Conservation (phyloP, 148 eudicot species). For the Silene latifolia region DNA sequence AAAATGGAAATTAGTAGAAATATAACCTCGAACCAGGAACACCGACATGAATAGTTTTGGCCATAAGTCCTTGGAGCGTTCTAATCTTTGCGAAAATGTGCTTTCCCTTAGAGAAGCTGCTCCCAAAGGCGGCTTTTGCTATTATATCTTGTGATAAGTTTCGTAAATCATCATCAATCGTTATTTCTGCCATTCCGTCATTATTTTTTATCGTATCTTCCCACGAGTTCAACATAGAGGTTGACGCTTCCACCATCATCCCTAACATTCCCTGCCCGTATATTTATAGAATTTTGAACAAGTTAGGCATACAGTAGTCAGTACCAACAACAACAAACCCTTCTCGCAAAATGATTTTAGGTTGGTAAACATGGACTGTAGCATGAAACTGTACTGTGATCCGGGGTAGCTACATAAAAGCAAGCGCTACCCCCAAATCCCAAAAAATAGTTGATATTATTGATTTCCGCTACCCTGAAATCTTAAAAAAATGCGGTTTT, state of each 20-base stretch:
- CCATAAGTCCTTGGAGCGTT: constrained; percentile 36
- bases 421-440: too few species aligned
- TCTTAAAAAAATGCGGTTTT: too few species aligned
- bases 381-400: too few species aligned
- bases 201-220: constrained; percentile 26
- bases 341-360: too few species aligned
- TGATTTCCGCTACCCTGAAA: too few species aligned
- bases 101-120: constrained; percentile 46
- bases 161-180: constrained; percentile 46
- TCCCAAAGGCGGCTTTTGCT: constrained; percentile 62
- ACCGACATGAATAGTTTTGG: constrained; percentile 36
- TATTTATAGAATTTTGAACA: background rate
- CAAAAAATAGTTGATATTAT: too few species aligned
- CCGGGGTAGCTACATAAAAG: too few species aligned
- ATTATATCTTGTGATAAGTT: constrained; percentile 61
- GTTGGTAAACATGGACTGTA: too few species aligned
- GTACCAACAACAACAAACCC: too few species aligned
- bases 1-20: too few species aligned
- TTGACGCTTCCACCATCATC: constrained; percentile 42
- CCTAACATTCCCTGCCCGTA: constrained; percentile 46
- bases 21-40: constrained; percentile 51
- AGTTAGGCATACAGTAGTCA: background rate
- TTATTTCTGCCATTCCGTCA: constrained; percentile 37
- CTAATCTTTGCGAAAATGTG: constrained; percentile 46
- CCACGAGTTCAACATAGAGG: constrained; percentile 37